Evolutionary conservation across 2,329 filamentous ascomycete species (phyloP).

Genomic region (Trichoderma citrinoviride): DNA sequence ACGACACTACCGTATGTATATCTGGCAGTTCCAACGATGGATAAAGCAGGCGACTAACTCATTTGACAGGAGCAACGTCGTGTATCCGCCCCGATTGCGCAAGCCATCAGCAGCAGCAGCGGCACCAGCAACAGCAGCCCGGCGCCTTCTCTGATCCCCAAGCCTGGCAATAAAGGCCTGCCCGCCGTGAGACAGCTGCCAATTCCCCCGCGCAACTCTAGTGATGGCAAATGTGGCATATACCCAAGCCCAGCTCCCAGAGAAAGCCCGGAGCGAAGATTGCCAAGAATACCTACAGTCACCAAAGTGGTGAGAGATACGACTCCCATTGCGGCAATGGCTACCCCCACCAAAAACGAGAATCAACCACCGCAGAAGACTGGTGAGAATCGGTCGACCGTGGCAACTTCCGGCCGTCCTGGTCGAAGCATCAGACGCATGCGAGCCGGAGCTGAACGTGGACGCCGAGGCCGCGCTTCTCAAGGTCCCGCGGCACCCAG

Average conservation of each 20-base stretch:
- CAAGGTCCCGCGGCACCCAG: neutral
- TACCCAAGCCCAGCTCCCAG: neutral
- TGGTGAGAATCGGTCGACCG: neutral
- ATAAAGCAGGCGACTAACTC: neutral
- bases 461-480: conserved; percentile 30
- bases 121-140: conserved; percentile 15
- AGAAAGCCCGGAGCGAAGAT: neutral
- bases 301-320: neutral
- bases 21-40: neutral
- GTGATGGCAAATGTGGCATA: conserved; percentile 1
- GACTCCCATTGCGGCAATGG: neutral
- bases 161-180: conserved; percentile 24
- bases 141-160: conserved; percentile 30
- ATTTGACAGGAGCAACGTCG: conserved; percentile 26
- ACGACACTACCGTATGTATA: conserved; percentile 17
- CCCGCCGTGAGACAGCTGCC: conserved; percentile 18
- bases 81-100: conserved; percentile 29
- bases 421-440: conserved; percentile 31
- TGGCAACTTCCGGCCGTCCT: conserved; percentile 14
- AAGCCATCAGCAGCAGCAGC: neutral
- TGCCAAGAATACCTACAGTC: neutral
- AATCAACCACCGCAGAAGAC: conserved; percentile 22
- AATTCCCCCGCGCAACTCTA: neutral
- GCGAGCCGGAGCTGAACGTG: conserved; percentile 29
- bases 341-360: conserved; percentile 1